These are phyloP conservation scores for Monosporascus sp. DNA, from an alignment of 2,329 filamentous ascomycete genomes.

Conservation along the genomic window DNA sequence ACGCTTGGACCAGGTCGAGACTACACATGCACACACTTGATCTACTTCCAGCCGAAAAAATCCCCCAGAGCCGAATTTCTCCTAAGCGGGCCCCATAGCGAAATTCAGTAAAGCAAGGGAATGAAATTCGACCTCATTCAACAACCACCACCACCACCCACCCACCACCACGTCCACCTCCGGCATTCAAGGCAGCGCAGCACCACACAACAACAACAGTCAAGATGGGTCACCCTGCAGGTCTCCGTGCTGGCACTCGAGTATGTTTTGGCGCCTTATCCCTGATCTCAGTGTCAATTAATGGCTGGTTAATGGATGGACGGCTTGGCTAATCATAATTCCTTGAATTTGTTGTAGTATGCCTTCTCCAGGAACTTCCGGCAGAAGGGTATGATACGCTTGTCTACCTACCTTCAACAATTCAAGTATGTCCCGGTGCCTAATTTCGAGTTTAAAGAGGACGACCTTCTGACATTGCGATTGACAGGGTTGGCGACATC, in stretches of 20 bases:
- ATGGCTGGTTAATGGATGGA: too few species aligned
- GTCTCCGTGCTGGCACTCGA: constrained; percentile 82
- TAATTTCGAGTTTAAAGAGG: constrained; percentile 8
- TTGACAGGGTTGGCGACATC: constrained; percentile 83
- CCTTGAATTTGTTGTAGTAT: constrained; percentile 47
- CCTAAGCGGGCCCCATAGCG: constrained; percentile 2
- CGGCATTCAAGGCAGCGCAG: constrained; percentile 10
- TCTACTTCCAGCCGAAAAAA: constrained; percentile 13
- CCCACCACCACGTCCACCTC: constrained; percentile 9
- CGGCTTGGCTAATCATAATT: neutral
- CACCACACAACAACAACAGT: constrained; percentile 44
- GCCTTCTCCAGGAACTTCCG: constrained; percentile 93
- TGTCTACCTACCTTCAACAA: constrained; percentile 90
- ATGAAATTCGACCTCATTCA: constrained; percentile 13
- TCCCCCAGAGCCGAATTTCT: constrained; percentile 19
- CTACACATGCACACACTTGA: neutral
- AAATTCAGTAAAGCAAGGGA: constrained; percentile 11
- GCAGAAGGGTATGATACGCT: constrained; percentile 87
- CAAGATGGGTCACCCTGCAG: constrained; percentile 81
- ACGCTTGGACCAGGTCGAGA: neutral
- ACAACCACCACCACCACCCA: constrained; percentile 12
- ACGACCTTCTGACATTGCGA: constrained; percentile 34
- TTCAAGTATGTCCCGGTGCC: constrained; percentile 64
- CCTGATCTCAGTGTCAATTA: too few species aligned
- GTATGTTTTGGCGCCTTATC: constrained; percentile 44